Conservation (phyloP, 2,329 filamentous ascomycete species). For the Penicillium sumatraense region DNA sequence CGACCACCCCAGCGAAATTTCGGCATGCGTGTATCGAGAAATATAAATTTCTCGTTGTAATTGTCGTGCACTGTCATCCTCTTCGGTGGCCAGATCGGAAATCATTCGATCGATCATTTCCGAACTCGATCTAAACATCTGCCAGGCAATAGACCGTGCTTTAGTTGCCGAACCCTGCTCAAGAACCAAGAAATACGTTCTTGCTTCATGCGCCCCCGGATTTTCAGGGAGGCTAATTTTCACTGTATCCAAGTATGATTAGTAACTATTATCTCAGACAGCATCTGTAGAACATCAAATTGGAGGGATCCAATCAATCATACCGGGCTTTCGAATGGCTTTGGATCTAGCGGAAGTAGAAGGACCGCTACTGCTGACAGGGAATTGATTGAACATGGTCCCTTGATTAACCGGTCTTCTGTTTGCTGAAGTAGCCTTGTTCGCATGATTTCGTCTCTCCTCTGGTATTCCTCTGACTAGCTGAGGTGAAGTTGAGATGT, state of each 20-base stretch:
- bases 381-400: too few relatives aligned
- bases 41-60: background rate
- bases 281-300: background rate
- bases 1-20: constrained; percentile 11
- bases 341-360: background rate
- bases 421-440: background rate
- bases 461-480: background rate
- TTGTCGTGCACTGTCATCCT: constrained; percentile 1
- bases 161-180: background rate
- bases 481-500: background rate
- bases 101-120: constrained; percentile 15
- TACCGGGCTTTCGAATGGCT: background rate
- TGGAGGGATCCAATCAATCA: background rate
- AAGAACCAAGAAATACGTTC: constrained; percentile 15
- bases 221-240: background rate
- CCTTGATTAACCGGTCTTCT: background rate
- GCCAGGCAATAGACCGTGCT: constrained; percentile 10
- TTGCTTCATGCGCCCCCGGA: background rate
- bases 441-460: background rate
- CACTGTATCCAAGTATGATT: background rate
- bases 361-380: too few relatives aligned
- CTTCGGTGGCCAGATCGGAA: background rate
- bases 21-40: constrained; percentile 2
- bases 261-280: background rate
- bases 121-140: constrained; percentile 2